Evolutionary conservation across 2,329 filamentous ascomycete genomes (phyloP), one percentile per base, ranked within the genome.

Genomic region (Sporothrix euskadiensis): DNA sequence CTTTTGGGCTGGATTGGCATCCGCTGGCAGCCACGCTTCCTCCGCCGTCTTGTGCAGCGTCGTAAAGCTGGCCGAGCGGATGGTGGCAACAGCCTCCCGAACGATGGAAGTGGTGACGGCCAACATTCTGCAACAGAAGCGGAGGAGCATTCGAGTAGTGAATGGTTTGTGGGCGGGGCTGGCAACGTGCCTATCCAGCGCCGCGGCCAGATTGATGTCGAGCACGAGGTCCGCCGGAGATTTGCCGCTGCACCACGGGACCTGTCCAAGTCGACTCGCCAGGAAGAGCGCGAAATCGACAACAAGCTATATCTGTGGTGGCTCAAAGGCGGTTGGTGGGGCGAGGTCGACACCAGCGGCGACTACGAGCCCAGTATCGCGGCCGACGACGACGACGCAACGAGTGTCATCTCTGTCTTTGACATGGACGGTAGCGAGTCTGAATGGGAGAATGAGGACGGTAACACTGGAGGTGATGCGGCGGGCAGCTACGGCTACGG

Each of bases 241-340:
- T 83, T 92, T 12, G 22, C 61, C 0, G 35, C 59, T 1, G 39
- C 57, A 14, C 8, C 72, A 32, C 41, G 81, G 82, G 73, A 84
- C 80, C 14, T 74, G 22, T 71, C 73, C 3, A 35, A 70, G 10
- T 61, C 74, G 12, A 5, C 47, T 10, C 69, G 47, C 19, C 68
- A 56, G 26, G 83, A 89, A 56, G 92, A 96, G 77, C 87, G 88
- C 39, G 88, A 88, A 54, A 84, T 98, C 2, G 91, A 95, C 76
- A 86, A 87, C 1, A 90, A 89, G 74, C 83, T 98, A 1, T 98
- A 98, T 80, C 85, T 85, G 41, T 96, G 94, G 88, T 98, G 94
- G 92, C 89, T 92, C 71, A 85, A 86, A 71, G 94, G 93, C 26
- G 94, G 93, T 8, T 92, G 92, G 83, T 98, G 94, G 90, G 94